A percentile compares a stretch with the other conserved stretches of the same genome.
phyloP scores from a whole-genome alignment of 768 basidiomycete species.

The Naganishia friedmannii region DNA sequence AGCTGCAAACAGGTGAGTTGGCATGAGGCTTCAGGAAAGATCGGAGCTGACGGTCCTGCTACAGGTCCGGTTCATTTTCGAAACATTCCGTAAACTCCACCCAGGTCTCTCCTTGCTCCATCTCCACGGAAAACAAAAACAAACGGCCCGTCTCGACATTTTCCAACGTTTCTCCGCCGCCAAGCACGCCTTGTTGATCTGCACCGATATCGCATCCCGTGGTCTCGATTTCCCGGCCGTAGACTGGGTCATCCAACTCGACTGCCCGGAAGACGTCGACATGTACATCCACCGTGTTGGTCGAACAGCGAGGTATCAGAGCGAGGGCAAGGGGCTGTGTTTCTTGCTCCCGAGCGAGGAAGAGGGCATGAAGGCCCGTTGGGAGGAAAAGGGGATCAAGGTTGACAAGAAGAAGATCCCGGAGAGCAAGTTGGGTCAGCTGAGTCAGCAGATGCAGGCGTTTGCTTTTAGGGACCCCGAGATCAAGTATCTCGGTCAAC shows the following conservation, averaged over 20 bases:
- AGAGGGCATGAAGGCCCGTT: slow-evolving; percentile 73
- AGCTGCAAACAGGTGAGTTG: slow-evolving; percentile 77
- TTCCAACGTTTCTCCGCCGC: slow-evolving; percentile 79
- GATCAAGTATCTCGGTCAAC: slow-evolving; percentile 92
- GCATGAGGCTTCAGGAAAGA: not conserved
- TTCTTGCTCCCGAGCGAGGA: slow-evolving; percentile 87
- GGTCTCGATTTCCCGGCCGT: slow-evolving; percentile 94
- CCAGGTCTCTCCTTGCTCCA: slow-evolving; percentile 90
- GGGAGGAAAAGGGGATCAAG: slow-evolving; percentile 70
- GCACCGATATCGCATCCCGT: slow-evolving; percentile 93
- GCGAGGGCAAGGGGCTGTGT: slow-evolving; percentile 77
- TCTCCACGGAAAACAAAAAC: slow-evolving; percentile 94
- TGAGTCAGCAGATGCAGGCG: slow-evolving; percentile 84
- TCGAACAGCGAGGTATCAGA: slow-evolving; percentile 88
- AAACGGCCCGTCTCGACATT: slow-evolving; percentile 76
- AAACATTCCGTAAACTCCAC: slow-evolving; percentile 92
- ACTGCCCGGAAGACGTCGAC: slow-evolving; percentile 94
- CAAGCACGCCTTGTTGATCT: slow-evolving; percentile 80
- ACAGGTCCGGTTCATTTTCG: slow-evolving; percentile 82
- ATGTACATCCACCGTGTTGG: slow-evolving; percentile 98
- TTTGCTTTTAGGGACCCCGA: slow-evolving; percentile 93
- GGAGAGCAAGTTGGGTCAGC: slow-evolving; percentile 76
- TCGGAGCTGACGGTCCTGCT: not conserved
- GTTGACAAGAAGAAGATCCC: slow-evolving; percentile 76
- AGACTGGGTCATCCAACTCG: slow-evolving; percentile 94